Conservation (phyloP, 139 green algal genomes). For the Chara braunii region DNA sequence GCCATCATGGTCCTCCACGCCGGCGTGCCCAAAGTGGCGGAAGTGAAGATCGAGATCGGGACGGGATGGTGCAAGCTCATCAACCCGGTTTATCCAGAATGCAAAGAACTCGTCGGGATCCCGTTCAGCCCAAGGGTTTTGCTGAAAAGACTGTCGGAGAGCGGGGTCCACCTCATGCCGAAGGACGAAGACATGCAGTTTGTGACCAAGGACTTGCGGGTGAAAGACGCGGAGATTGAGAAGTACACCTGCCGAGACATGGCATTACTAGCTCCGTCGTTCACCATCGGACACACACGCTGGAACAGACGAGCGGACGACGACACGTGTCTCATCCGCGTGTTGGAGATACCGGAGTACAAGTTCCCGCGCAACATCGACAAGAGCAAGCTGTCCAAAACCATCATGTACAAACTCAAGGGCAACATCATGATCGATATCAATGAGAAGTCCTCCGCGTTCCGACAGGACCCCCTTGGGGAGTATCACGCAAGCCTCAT, state of each 20-base stretch:
- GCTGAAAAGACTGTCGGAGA: slow-evolving; percentile 38
- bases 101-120: slow-evolving; percentile 37
- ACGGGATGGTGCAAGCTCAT: slow-evolving; percentile 28
- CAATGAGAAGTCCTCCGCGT: neutral
- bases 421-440: slow-evolving; percentile 2
- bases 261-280: neutral
- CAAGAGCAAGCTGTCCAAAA: neutral
- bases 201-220: slow-evolving; percentile 42
- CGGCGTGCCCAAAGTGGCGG: neutral
- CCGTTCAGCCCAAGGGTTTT: slow-evolving; percentile 37
- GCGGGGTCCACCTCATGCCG: slow-evolving; percentile 53
- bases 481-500: neutral
- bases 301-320: neutral
- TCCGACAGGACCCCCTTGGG: neutral
- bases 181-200: slow-evolving; percentile 44
- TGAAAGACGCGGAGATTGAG: neutral
- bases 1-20: slow-evolving; percentile 3
- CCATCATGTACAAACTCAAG: neutral
- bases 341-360: slow-evolving; percentile 12
- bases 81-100: slow-evolving; percentile 23
- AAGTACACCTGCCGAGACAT: neutral
- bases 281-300: neutral
- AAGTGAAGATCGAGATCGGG: slow-evolving; percentile 10
- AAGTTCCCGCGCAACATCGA: slow-evolving; percentile 5
- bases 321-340: neutral